These are phyloP conservation scores for Mycena rebaudengoi DNA, from an alignment of 768 basidiomycete species.

Conservation along the genomic window DNA sequence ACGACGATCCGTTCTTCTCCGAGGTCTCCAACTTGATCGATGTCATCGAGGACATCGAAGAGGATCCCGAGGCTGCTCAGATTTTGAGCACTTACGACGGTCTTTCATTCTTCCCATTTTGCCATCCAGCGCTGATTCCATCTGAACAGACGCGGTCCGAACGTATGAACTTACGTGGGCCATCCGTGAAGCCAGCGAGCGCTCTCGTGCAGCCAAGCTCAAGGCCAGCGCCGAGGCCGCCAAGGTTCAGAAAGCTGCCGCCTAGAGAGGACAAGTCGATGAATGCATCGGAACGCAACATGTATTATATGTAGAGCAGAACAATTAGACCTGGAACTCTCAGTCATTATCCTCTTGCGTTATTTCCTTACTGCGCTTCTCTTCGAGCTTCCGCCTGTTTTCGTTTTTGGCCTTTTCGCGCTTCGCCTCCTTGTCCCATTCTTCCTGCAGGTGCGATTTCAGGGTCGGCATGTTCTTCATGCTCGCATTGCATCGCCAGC, in stretches of 20 bases:
- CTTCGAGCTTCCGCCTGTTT: constrained; percentile 51
- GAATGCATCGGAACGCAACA: neutral
- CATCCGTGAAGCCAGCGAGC: constrained; percentile 82
- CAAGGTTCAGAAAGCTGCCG: constrained; percentile 21
- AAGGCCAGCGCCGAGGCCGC: constrained; percentile 44
- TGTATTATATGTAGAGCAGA: constrained; percentile 12
- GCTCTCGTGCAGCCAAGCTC: constrained; percentile 58
- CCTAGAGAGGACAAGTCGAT: too few species aligned
- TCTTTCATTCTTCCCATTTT: constrained; percentile 36
- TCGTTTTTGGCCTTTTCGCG: constrained; percentile 50
- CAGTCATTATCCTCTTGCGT: neutral
- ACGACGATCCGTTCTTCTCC: constrained; percentile 95
- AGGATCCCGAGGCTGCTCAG: constrained; percentile 79
- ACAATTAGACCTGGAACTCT: neutral
- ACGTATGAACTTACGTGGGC: constrained; percentile 96
- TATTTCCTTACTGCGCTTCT: constrained; percentile 26
- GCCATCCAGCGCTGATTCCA: neutral
- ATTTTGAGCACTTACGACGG: constrained; percentile 90
- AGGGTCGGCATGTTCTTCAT: constrained; percentile 79
- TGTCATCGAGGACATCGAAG: constrained; percentile 88
- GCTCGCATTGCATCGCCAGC: constrained; percentile 71
- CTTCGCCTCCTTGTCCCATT: constrained; percentile 64
- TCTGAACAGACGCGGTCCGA: constrained; percentile 75
- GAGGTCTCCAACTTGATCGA: constrained; percentile 92
- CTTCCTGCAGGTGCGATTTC: constrained; percentile 78